Evolutionary conservation across 2,329 filamentous ascomycete genomes (phyloP), one percentile per base, ranked within the genome.

Genomic region (Colletotrichum incanum): DNA sequence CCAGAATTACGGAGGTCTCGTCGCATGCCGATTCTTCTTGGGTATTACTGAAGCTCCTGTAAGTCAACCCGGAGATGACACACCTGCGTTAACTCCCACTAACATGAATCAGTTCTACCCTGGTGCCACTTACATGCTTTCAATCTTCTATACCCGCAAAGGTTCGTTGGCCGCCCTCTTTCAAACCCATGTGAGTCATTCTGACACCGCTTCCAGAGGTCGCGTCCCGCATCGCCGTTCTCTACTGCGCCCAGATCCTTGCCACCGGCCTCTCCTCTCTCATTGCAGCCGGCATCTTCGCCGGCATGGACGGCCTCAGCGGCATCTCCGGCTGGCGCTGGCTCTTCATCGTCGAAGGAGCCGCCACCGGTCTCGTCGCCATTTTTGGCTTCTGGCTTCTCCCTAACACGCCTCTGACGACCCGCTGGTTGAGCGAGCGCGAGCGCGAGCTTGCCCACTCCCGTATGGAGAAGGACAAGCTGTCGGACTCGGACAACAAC

Each of bases 181-280:
- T 23, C 8, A 20, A 16, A 1, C 18, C 5, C 55, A 5, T 20
- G 1, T 1, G 6, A 0, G 1, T 14, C 31, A 11, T 14, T 45
- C 55, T 72, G 26, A 73, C 37, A 55, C 28, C n/a, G 26, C 18
- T 16, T 3, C 23, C n/a, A 78, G 92, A 93, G 77, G 81, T 92
- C 0, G 89, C 87, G 2, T 83, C 91, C 20, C 85, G 91, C 26
- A 92, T 90, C 26, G 89, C 89, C 11, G 83, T 92, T 8, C 84
- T 83, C 0, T 83, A 87, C 70, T 90, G 90, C 1, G 92, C 91
- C 0, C 89, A 90, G 5, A 83, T 93, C 20, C 85, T 93, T 8
- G 91, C 90, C 1, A 91, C 91, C 0, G 91, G 92, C 0, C 93
- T 94, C 76, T 91, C 90, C 0, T 92, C 91, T 1, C 81, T 91